Base-by-base conservation (phyloP, 2,329 filamentous ascomycete genomes). In the Fusarium tjaetaba region DNA sequence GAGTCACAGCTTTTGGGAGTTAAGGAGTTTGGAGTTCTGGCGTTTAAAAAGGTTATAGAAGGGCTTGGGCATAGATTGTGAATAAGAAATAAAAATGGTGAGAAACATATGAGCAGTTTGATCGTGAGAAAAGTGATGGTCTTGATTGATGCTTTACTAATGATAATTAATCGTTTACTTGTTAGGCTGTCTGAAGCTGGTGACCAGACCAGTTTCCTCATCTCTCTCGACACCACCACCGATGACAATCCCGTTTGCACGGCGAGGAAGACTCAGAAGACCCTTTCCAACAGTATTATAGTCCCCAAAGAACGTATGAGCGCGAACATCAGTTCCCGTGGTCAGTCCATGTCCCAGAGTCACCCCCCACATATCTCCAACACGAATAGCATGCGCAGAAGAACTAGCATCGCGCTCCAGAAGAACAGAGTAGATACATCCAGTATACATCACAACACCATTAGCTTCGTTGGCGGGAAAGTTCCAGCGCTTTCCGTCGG, bases 281-380 rank as follows among this genome's bases (percentile, higher is more conserved):
- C 82, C 81, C 62, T 81, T 81, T 5, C 79, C 77, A 2, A 90
- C 85, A 14, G 74, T 75, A 6, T 78, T 73, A 53, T 89, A 88
- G 61, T 88, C 81, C 4, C 89, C 89, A 66, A 90, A 87, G 79
- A 90, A 91, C 9, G 62, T 70, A 74, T 91, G 89, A 0, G 84
- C 85, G 28, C 89, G 83, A 4, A 82, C 80, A 34, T 80, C 78
- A 6, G 73, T 76, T 0, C 76, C 80, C 3, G 67, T 62, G 5
- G 80, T 77, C 26, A 90, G 49, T 0, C 89, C 89, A 74, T 92
- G 89, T 2, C 89, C 90, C 18, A 92, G 80, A 1, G 89, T 88
- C 2, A 90, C 88, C 20, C 86, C 89, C 85, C 87, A 88, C 48
- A 83, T 70, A n/a, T 80, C 80, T 2, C 73, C 84, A 20, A 89